Percentiles rank a stretch among this genome's conserved stretches.
These are phyloP conservation scores for Fagopyrum esculentum DNA, from an alignment of 148 eudicot genomes.

Conservation along the genomic window DNA sequence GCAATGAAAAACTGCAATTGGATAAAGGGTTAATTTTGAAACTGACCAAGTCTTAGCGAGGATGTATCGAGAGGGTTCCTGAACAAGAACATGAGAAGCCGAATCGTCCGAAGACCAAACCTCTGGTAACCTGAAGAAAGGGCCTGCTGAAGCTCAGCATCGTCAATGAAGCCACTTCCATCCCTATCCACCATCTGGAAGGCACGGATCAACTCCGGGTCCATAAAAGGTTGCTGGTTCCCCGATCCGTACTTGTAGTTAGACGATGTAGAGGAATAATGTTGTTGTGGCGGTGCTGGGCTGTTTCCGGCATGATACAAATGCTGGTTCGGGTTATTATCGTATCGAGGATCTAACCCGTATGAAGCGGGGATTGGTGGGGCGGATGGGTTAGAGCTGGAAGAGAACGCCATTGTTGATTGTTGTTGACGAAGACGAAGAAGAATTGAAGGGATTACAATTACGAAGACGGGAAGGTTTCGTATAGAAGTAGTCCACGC, in stretches of 20 bases:
- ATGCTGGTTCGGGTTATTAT: conserved; percentile 3
- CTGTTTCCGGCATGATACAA: neutral
- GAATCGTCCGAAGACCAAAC: conserved; percentile 52
- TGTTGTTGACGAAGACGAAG: conserved; percentile 2
- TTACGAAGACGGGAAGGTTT: neutral
- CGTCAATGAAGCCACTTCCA: conserved; percentile 63
- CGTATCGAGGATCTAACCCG: conserved; percentile 11
- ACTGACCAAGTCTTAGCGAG: conserved; percentile 37
- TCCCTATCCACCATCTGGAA: conserved; percentile 73
- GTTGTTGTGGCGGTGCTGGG: conserved; percentile 13
- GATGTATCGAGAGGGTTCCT: conserved; percentile 28
- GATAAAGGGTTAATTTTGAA: neutral
- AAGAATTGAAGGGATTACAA: neutral
- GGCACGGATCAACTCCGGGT: conserved; percentile 66
- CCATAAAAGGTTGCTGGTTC: conserved; percentile 56
- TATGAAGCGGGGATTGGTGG: conserved; percentile 38
- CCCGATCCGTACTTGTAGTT: conserved; percentile 13
- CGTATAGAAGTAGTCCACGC: neutral
- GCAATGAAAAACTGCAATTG: neutral
- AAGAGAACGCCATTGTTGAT: neutral
- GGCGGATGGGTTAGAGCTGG: conserved; percentile 35
- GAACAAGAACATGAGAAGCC: conserved; percentile 58
- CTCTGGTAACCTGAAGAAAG: conserved; percentile 42
- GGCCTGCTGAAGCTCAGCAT: conserved; percentile 49
- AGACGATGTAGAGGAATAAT: conserved; percentile 10